Evolutionary conservation across 179 eudicot species (phyloP), one percentile per base, ranked within the genome.

Genomic region (Nepenthes alata): DNA sequence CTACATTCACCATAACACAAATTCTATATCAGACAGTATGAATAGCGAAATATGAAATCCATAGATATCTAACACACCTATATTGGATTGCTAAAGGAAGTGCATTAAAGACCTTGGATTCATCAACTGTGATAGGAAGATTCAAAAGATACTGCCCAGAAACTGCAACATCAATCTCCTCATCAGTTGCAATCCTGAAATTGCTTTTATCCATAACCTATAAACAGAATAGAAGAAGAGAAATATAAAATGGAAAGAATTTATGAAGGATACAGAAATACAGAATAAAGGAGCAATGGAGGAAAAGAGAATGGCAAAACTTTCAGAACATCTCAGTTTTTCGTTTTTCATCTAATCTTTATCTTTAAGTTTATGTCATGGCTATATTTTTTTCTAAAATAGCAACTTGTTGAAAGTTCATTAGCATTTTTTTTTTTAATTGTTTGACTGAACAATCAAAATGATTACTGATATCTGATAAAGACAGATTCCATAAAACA

Each of bases 191-290:
- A 45, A 79, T 73, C 76, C 76, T 79, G 73, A 79, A 79, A 65
- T 79, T 79, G 65, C 83, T 79, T 61, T 76, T 79, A n/a, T 76
- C 78, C 78, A 79, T 76, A 36, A 79, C 78, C 83, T 79, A 63
- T 47, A 63, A 44, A 37, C 54, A 4, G 8, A 41, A 4, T 7
- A 41, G 8, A 36, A 13, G 35, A 36, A 13, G 35, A 59, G 36
- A 59, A 64, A 4, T 55, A 48, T 3, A 15, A 38, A 50, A 60
- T 41, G 54, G 16, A 50, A 25, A 2, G 14, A 52, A 6, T 52
- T 6, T 2, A 52, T 52, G 5, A n/a, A 11, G 8, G 5, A 15
- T 4, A 49, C 16, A 52, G 15, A 2, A 52, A 2, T 5, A 52
- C 5, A 2, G 25, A 52, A 25, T 7, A 52, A 52, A 41, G 45